Evolutionary conservation across 768 basidiomycete species (phyloP).

Genomic region (Clitopilus hobsonii): DNA sequence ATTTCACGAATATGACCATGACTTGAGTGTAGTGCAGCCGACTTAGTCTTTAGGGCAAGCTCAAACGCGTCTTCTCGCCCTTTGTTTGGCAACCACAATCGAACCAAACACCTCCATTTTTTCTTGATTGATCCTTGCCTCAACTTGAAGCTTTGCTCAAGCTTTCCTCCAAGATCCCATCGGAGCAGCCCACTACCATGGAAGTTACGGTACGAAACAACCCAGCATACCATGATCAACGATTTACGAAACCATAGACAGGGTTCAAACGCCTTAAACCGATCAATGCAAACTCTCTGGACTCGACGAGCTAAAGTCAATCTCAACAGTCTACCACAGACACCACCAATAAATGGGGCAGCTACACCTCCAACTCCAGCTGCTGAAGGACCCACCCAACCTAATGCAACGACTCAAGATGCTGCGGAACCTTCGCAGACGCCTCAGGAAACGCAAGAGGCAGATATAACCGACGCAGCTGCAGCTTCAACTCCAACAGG

Average conservation of each 20-base stretch:
- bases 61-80: too few species aligned
- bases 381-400: constrained; percentile 16
- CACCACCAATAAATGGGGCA: constrained; percentile 10
- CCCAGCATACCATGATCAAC: constrained; percentile 1
- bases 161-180: too few species aligned
- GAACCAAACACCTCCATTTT: neutral
- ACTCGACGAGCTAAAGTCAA: constrained; percentile 64
- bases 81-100: neutral
- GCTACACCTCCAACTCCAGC: constrained; percentile 17
- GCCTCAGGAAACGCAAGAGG: constrained; percentile 8
- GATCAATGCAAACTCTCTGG: constrained; percentile 80
- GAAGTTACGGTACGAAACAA: constrained; percentile 20
- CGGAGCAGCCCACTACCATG: constrained; percentile 15
- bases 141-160: neutral
- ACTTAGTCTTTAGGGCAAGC: too few species aligned
- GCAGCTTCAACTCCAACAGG: constrained; percentile 14
- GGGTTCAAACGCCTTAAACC: constrained; percentile 72
- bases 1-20: too few species aligned
- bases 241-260: constrained; percentile 45
- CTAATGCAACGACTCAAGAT: constrained; percentile 15
- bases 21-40: too few species aligned
- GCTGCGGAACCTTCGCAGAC: constrained; percentile 10
- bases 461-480: constrained; percentile 7
- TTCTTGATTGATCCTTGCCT: neutral
- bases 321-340: constrained; percentile 44